Base-by-base conservation (phyloP, 257 asterid genomes). In the Solanum tacnaense region DNA sequence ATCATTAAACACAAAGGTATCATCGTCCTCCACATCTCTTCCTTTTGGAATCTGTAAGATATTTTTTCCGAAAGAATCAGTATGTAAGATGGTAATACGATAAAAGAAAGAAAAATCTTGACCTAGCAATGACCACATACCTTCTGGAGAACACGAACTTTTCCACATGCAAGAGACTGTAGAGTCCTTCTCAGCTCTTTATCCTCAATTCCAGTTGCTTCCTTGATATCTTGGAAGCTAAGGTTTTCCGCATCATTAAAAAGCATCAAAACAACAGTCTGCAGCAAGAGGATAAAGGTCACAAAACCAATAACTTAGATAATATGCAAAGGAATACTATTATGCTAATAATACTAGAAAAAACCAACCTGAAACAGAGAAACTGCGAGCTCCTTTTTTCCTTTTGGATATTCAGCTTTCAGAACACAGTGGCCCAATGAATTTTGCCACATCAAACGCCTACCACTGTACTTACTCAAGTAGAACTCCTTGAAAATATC, bases 371-470 rank as follows among this genome's bases (percentile, higher is more conserved):
- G 99, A 92, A 97, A 97, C 25, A 97, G 95, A 88, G 99, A 97
- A 89, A 96, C 99, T 60, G 99, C 98, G 85, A 97, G 95, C 95
- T 96, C 99, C 95, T 95, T 97, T 92, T 92, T 96, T 86, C 98
- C 98, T 89, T 96, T 97, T 5, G 94, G 93, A 88, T 96, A 97
- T 84, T 93, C 98, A 16, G 98, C 97, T 90, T 96, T 97, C 81
- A 97, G 93, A 86, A 97, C 98, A 90, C 99, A 97, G 60, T 97
- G 99, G 44, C 98, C 99, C 90, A 97, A 92, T 35, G 98, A 96
- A 76, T 95, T 97, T 91, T 97, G 99, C 99, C 99, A 97, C 99
- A 97, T 97, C 89, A 97, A 94, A 70, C 99, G 95, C 93, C 99
- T 94, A 89, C 99, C 99, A 85, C 94, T 93, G 85, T 96, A 93